A percentile compares a stretch with the other conserved stretches of the same genome.
phyloP scores from a whole-genome alignment of 2,329 filamentous ascomycete species.

The Pseudocercospora fuligena region DNA sequence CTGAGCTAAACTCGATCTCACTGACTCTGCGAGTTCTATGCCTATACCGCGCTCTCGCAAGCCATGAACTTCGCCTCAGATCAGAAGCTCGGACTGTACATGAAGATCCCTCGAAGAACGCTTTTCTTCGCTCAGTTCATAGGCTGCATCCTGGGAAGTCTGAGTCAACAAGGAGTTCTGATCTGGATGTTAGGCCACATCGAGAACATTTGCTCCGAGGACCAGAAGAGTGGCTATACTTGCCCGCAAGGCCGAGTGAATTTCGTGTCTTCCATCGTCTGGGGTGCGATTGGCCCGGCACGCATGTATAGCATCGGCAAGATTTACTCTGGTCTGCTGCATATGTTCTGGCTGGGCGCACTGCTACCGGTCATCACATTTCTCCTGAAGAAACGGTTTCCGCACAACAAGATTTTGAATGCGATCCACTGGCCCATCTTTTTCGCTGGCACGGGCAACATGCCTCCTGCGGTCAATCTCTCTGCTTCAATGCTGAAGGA shows the following conservation, averaged over 20 bases:
- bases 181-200: constrained; percentile 12
- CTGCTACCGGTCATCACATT: not conserved
- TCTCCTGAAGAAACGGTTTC: not conserved
- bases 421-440: constrained; percentile 7
- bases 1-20: not conserved
- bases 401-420: not conserved
- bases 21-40: constrained; percentile 2
- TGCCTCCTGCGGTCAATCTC: constrained; percentile 4
- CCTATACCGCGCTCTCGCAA: constrained; percentile 6
- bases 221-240: constrained; percentile 5
- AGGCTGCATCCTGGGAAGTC: not conserved
- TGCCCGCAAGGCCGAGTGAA: constrained; percentile 4
- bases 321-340: constrained; percentile 4
- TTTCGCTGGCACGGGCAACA: constrained; percentile 7
- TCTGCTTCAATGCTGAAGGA: not conserved
- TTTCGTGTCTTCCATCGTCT: not conserved
- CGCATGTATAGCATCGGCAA: constrained; percentile 10
- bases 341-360: constrained; percentile 8
- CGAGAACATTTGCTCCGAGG: not conserved
- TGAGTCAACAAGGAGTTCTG: constrained; percentile 6
- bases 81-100: constrained; percentile 6
- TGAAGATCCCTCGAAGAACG: constrained; percentile 11
- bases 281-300: constrained; percentile 10
- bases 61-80: constrained; percentile 13
- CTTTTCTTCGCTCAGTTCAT: constrained; percentile 5